Evolutionary conservation across 441 rosid species (phyloP).

Genomic region (Breynia disticha): DNA sequence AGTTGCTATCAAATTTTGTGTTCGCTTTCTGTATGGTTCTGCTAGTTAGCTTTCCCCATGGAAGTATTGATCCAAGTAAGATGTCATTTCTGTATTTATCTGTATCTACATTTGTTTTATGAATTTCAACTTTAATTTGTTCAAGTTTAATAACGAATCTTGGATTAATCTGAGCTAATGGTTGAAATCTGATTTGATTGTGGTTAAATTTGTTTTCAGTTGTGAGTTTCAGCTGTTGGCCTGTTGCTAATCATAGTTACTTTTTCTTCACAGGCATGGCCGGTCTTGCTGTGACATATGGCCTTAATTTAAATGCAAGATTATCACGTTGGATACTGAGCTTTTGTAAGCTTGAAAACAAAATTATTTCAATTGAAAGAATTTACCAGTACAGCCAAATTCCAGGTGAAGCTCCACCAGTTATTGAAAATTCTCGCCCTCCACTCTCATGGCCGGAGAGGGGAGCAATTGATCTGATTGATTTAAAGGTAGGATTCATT

Average conservation of each 20-base stretch:
- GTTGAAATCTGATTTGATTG: not conserved
- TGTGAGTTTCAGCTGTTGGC: slow-evolving; percentile 5
- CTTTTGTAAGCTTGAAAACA: slow-evolving; percentile 98
- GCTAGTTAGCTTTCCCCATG: slow-evolving; percentile 93
- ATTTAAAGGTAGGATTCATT: slow-evolving; percentile 60
- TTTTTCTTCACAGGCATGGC: slow-evolving; percentile 77
- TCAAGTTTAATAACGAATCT: not conserved
- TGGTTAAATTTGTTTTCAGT: not conserved
- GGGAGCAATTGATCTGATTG: slow-evolving; percentile 69
- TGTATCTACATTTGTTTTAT: not conserved
- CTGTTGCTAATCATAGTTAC: slow-evolving; percentile 14
- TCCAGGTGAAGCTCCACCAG: slow-evolving; percentile 58
- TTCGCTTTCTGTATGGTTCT: slow-evolving; percentile 98
- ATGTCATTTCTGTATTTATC: slow-evolving; percentile 4
- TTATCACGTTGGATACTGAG: slow-evolving; percentile 98
- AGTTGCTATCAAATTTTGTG: slow-evolving; percentile 87
- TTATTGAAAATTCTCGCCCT: slow-evolving; percentile 60
- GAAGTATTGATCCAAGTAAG: slow-evolving; percentile 98
- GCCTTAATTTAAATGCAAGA: slow-evolving; percentile 95
- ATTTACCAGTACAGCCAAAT: slow-evolving; percentile 95
- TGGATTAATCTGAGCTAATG: not conserved
- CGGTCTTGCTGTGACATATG: slow-evolving; percentile 98
- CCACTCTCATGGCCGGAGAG: slow-evolving; percentile 80
- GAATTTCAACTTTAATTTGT: not conserved
- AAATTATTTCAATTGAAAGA: slow-evolving; percentile 94